Percentiles rank a stretch among this genome's conserved stretches.
Evolutionary conservation across 2,329 filamentous ascomycete genomes (phyloP).

Genomic region (Falciphora oryzae): DNA sequence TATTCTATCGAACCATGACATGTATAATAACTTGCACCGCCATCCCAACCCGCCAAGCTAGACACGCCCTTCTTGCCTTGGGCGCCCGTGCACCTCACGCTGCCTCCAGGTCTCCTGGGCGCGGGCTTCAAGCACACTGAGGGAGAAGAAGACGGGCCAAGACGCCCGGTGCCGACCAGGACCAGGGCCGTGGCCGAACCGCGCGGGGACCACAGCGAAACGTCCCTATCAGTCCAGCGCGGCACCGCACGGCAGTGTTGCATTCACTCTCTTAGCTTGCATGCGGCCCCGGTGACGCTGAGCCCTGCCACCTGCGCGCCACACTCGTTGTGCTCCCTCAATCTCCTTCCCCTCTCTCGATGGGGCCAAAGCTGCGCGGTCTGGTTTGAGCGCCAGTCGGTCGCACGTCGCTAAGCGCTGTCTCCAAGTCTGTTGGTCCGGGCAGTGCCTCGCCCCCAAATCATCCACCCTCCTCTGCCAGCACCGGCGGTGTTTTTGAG

Average conservation of each 20-base stretch:
- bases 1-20: background rate
- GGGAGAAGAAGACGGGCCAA: background rate
- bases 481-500: background rate
- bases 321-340: background rate
- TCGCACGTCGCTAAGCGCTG: conserved; percentile 3
- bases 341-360: background rate
- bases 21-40: background rate
- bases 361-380: background rate
- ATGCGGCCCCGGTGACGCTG: background rate
- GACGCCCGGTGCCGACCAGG: background rate
- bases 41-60: background rate
- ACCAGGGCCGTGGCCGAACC: background rate
- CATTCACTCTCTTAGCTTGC: background rate
- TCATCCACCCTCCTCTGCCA: background rate
- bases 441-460: conserved; percentile 7
- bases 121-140: background rate
- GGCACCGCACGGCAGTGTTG: background rate
- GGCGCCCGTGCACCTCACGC: no score
- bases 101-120: background rate
- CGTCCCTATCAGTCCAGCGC: background rate
- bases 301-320: background rate
- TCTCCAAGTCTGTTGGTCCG: background rate
- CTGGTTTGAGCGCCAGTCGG: background rate
- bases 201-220: background rate
- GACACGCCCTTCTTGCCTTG: background rate